Evolutionary conservation across 1,284 basidiomycete species (phyloP), one percentile per base, ranked within the genome.

Genomic region (Ceratobasidium sp.): DNA sequence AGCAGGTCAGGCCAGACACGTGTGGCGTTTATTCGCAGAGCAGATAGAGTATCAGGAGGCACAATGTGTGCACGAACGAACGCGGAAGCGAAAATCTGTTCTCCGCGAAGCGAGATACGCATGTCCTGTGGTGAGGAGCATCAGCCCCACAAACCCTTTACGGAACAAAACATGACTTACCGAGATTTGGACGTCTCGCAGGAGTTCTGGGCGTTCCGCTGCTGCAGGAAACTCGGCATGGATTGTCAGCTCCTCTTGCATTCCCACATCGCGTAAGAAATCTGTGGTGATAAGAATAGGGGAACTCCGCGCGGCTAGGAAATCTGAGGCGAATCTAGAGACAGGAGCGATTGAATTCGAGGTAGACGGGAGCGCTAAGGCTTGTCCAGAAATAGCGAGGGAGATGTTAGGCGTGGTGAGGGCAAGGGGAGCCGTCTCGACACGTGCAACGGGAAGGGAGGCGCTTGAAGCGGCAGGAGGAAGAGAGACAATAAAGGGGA

Each of bases 21-120:
- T 30, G 61, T 74, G 74, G 72, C 64, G 30, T 67, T 67, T 10
- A 67, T n/a, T 9, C 39, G 64, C 5, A 67, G 28, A 28, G 64
- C 52, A 16, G 64, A 30, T 5, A 67, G 50, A 36, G 26, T 43
- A n/a, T 43, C 36, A 18, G 64, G 64, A 28, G 50, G 64, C n/a
- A 67, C 50, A 30, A 67, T 55, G 18, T 55, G 64, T 21, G 50
- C 64, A 16, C 64, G 64, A 32, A 67, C 64, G 30, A 67, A 67
- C 23, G 64, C 64, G 39, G 64, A 67, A 16, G 64, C 64, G 18
- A 67, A 48, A 10, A 67, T 67, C 26, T 67, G 64, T 39, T 67
- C 64, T 26, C 64, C 64, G 6, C 39, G 64, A 5, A 67, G 41
- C n/a, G 64, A 21, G 30, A 67, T 67, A 16, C 64, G 50, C 64